Percentiles rank a stretch among this genome's conserved stretches.
These are phyloP conservation scores for Curvularia hawaiiensis DNA, from an alignment of 2,329 filamentous ascomycete species.

Conservation along the genomic window DNA sequence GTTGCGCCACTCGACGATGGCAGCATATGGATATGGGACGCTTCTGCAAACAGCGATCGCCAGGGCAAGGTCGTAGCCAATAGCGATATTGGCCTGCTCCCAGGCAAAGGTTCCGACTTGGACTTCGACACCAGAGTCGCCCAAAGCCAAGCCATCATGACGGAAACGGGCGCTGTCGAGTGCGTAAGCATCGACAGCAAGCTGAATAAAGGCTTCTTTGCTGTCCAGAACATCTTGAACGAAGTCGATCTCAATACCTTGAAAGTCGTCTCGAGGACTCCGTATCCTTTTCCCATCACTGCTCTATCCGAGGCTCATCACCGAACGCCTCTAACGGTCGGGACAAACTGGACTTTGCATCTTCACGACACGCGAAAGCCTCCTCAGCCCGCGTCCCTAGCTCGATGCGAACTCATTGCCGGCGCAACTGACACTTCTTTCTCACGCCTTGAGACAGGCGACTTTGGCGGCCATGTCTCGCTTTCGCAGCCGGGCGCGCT, in stretches of 20 bases:
- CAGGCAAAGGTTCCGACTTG: slow-evolving; percentile 54
- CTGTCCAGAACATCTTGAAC: slow-evolving; percentile 75
- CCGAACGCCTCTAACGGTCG: slow-evolving; percentile 77
- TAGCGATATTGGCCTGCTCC: slow-evolving; percentile 71
- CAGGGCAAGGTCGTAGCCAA: slow-evolving; percentile 69
- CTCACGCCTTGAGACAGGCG: slow-evolving; percentile 57
- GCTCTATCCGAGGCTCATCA: slow-evolving; percentile 74
- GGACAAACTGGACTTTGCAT: slow-evolving; percentile 80
- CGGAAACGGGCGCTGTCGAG: slow-evolving; percentile 75
- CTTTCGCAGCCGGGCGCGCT: slow-evolving; percentile 82
- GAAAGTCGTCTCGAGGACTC: slow-evolving; percentile 68
- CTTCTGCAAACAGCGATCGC: slow-evolving; percentile 56
- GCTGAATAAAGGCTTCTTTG: slow-evolving; percentile 74
- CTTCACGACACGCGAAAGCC: slow-evolving; percentile 74
- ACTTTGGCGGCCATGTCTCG: slow-evolving; percentile 65
- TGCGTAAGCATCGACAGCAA: slow-evolving; percentile 79
- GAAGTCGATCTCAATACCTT: slow-evolving; percentile 82
- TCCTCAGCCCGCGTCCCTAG: slow-evolving; percentile 19
- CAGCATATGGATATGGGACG: slow-evolving; percentile 84
- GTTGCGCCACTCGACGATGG: slow-evolving; percentile 85
- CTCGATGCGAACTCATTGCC: slow-evolving; percentile 39
- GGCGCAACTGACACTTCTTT: slow-evolving; percentile 33
- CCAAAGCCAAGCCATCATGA: slow-evolving; percentile 62
- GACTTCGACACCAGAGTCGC: slow-evolving; percentile 52
- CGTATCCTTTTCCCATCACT: slow-evolving; percentile 82